Conservation (phyloP, 2,329 filamentous ascomycete species). For the Bipolaris victoriae region DNA sequence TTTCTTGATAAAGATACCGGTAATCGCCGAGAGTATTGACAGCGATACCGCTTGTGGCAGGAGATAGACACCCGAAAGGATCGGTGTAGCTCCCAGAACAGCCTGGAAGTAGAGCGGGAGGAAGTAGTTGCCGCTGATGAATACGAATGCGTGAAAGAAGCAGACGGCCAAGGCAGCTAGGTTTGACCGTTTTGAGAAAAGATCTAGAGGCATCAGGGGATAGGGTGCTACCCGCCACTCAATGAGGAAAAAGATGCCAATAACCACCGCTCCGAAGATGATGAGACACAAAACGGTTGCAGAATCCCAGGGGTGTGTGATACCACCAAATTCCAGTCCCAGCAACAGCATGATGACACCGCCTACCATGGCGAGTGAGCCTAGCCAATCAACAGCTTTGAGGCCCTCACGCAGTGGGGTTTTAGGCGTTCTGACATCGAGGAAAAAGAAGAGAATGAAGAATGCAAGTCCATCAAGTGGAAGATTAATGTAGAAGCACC, state of each 20-base stretch:
- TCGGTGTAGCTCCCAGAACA: constrained; percentile 69
- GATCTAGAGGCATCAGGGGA: constrained; percentile 75
- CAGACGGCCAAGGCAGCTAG: constrained; percentile 68
- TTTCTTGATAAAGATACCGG: constrained; percentile 60
- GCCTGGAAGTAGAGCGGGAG: constrained; percentile 86
- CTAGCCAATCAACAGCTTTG: constrained; percentile 70
- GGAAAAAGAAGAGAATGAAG: constrained; percentile 62
- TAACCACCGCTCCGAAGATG: constrained; percentile 70
- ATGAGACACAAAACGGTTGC: constrained; percentile 78
- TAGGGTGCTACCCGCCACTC: constrained; percentile 77
- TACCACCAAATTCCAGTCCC: constrained; percentile 83
- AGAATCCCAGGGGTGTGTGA: constrained; percentile 74
- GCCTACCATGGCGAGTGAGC: constrained; percentile 70
- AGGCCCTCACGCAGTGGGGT: constrained; percentile 68
- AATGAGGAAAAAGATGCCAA: constrained; percentile 71
- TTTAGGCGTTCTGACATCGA: constrained; percentile 70
- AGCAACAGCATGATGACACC: constrained; percentile 86
- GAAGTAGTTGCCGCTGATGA: constrained; percentile 80
- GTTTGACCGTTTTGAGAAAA: constrained; percentile 73
- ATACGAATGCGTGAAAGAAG: constrained; percentile 77
- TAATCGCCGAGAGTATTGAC: constrained; percentile 65
- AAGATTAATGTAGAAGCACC: constrained; percentile 67
- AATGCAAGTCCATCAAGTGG: constrained; percentile 67
- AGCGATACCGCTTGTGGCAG: constrained; percentile 73
- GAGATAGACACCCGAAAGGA: constrained; percentile 76